Conservation (phyloP, 1,284 basidiomycete genomes). For the Psilocybe mexicana region DNA sequence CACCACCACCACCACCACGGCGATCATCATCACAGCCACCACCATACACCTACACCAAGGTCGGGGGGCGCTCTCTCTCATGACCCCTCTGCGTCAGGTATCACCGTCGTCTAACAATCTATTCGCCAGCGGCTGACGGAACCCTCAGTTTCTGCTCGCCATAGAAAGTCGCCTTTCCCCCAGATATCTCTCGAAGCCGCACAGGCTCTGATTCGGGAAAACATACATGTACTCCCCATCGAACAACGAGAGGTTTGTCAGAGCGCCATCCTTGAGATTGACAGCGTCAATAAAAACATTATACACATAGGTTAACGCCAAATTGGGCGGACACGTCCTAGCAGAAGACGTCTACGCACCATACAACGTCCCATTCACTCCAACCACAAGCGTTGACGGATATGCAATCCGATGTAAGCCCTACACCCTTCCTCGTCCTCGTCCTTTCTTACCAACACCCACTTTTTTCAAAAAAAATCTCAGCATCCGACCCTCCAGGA, state of each 20-base stretch:
- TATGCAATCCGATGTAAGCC: slow-evolving; percentile 75
- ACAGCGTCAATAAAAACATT: slow-evolving; percentile 7
- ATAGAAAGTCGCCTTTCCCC: slow-evolving; percentile 77
- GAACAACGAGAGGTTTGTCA: slow-evolving; percentile 40
- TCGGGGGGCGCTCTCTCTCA: slow-evolving; percentile 53
- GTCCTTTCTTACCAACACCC: neutral
- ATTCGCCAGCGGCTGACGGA: neutral
- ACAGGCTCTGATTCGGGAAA: slow-evolving; percentile 52
- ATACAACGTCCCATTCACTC: slow-evolving; percentile 58
- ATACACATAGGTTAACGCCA: slow-evolving; percentile 48
- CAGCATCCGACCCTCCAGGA: slow-evolving; percentile 63
- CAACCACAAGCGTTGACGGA: slow-evolving; percentile 85
- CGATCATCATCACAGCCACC: slow-evolving; percentile 42
- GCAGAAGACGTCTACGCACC: slow-evolving; percentile 74
- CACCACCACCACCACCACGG: slow-evolving; percentile 46
- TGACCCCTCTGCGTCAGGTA: slow-evolving; percentile 68
- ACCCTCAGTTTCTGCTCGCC: slow-evolving; percentile 58
- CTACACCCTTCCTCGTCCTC: neutral
- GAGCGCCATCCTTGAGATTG: neutral
- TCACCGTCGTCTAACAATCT: slow-evolving; percentile 19
- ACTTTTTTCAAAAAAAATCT: neutral
- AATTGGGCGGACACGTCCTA: slow-evolving; percentile 66
- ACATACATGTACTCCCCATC: slow-evolving; percentile 46
- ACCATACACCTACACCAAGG: slow-evolving; percentile 50
- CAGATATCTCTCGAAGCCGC: slow-evolving; percentile 70